Conservation (phyloP, 2,329 filamentous ascomycete species). For the Fusarium irregulare region DNA sequence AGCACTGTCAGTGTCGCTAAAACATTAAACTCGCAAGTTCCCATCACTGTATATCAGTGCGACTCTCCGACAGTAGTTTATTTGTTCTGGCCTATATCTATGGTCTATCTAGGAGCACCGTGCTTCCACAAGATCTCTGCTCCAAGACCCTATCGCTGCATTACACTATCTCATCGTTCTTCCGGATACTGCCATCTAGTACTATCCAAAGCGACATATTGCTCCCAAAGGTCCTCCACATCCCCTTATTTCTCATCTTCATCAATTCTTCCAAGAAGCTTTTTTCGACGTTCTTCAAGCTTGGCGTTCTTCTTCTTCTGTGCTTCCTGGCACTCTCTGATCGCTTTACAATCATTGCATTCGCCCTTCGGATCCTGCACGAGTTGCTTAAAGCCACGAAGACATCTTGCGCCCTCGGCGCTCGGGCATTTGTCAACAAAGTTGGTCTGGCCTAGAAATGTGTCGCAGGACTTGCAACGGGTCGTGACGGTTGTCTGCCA, state of each 20-base stretch:
- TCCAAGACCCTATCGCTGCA: not conserved
- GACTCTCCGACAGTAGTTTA: not conserved
- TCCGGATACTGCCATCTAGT: accelerated
- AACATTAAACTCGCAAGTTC: accelerated
- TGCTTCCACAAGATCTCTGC: not conserved
- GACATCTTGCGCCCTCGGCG: not conserved
- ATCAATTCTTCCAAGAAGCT: not conserved
- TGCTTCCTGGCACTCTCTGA: not conserved
- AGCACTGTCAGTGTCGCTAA: not conserved
- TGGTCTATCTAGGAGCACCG: not conserved
- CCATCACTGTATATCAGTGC: not conserved
- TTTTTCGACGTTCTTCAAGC: too few species aligned
- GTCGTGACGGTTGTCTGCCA: not conserved
- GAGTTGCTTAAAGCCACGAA: not conserved
- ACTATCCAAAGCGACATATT: too few species aligned
- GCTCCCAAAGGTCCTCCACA: accelerated
- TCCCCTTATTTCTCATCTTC: not conserved
- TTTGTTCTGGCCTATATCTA: not conserved
- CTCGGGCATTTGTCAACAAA: not conserved
- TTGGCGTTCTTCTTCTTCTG: not conserved
- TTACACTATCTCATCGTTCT: accelerated
- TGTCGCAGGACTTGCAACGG: not conserved
- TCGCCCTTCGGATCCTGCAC: not conserved
- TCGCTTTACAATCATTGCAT: not conserved
- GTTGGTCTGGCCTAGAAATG: not conserved